These are phyloP conservation scores for Suhomyces sp. DNA, from an alignment of 805 yeast genomes.

Conservation along the genomic window DNA sequence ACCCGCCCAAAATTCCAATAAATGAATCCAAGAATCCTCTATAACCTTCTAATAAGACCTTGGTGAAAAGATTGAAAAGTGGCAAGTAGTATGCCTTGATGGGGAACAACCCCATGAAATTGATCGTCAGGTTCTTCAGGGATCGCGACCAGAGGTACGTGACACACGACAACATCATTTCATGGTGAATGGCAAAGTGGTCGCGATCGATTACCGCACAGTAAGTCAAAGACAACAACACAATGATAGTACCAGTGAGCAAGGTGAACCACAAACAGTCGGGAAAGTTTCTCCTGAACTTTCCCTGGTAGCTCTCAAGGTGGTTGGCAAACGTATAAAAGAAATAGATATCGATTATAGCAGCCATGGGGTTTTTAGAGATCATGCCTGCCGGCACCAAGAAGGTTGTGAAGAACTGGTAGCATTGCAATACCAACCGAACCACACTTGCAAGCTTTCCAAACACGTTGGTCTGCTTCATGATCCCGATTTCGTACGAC, in stretches of 20 bases:
- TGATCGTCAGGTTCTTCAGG: conserved; percentile 50
- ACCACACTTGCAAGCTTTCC: background rate
- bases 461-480: background rate
- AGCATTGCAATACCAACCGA: conserved; percentile 20
- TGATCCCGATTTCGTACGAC: background rate
- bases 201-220: conserved; percentile 17
- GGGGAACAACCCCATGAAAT: conserved; percentile 52
- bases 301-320: conserved; percentile 43
- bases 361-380: conserved; percentile 18
- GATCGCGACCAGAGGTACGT: conserved; percentile 63
- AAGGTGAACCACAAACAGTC: conserved; percentile 57
- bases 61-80: conserved; percentile 30
- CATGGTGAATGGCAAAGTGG: conserved; percentile 24
- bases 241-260: conserved; percentile 46
- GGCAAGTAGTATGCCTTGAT: conserved; percentile 57
- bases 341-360: conserved; percentile 51
- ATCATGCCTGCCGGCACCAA: conserved; percentile 39
- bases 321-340: conserved; percentile 56
- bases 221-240: conserved; percentile 31
- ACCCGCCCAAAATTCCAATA: conserved; percentile 55
- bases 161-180: conserved; percentile 50
- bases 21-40: conserved; percentile 38
- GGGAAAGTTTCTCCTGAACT: conserved; percentile 48
- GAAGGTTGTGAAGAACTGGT: conserved; percentile 50
- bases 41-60: conserved; percentile 42